Base-by-base conservation (phyloP, 129 eudicot species). In the Flaveria bidentis region DNA sequence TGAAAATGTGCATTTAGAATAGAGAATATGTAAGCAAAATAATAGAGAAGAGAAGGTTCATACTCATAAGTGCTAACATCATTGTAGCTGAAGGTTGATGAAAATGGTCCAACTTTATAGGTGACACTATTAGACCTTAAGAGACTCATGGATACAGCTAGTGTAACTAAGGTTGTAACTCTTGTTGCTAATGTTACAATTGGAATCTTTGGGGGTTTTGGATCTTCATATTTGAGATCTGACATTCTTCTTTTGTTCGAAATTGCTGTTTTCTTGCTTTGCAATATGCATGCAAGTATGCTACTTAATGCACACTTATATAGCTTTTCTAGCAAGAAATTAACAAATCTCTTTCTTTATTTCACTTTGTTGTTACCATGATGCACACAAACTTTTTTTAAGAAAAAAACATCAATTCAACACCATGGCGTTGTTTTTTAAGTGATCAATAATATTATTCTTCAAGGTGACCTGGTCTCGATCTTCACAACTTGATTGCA, bases 51-150 rank as follows among this genome's bases (percentile, higher is more conserved):
- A 57, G 41, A 74, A 28, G 58, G 61, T 23, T 46, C 44, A 14
- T 47, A 75, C 79, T 15, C 46, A 65, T 75, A 63, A 62, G 79
- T 46, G 46, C 13, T 5, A 3, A 65, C 79, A 30, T 75, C 63
- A 25, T 25, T 17, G 26, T 63, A 75, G 51, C 10, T 11, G 15
- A 46, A 46, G 2, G 51, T 46, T 46, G 15, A 49, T 16, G 25
- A 15, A 30, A 0, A 28, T 3, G 60, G 60, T 4, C 76, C 76
- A 1, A 8, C 26, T 13, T 26, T 0, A 46, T 30, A 71, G 64
- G 16, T 36, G 64, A 71, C 76, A 28, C 62, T 71, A 39, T 50
- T 15, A 16, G 76, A 11, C n/a, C 62, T 51, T 28, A 71, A 71
- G 15, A 71, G 25, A 10, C 63, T 61, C 46, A 71, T 71, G 23